phyloP scores from a whole-genome alignment of 2,329 filamentous ascomycete species.

The Alternaria sp. region DNA sequence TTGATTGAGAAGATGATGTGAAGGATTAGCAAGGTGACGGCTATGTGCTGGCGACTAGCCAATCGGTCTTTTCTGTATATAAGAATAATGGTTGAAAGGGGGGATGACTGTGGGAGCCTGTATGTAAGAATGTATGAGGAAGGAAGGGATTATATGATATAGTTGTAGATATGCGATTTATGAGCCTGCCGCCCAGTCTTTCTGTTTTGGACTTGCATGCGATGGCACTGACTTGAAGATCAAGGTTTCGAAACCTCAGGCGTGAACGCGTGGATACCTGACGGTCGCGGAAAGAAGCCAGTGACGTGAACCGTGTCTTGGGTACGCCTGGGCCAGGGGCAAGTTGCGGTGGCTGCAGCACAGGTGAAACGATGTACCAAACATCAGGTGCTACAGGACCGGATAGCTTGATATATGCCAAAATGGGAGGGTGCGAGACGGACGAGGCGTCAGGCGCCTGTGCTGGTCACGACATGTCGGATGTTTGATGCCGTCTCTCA shows the following conservation, averaged over 20 bases:
- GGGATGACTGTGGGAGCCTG: not conserved
- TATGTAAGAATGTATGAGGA: not conserved
- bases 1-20: not conserved
- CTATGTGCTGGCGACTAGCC: constrained; percentile 12
- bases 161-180: not conserved
- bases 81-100: constrained; percentile 2
- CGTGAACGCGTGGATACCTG: constrained; percentile 13
- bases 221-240: not conserved
- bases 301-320: constrained; percentile 5
- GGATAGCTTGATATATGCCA: constrained; percentile 4
- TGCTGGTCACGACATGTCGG: not conserved
- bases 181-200: not conserved
- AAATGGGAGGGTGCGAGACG: not conserved
- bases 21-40: not conserved
- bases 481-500: not conserved
- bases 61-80: constrained; percentile 3
- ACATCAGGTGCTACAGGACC: constrained; percentile 6
- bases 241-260: constrained; percentile 29
- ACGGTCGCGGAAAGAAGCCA: not conserved
- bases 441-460: not conserved
- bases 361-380: constrained; percentile 13
- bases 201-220: not conserved
- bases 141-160: not conserved
- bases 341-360: not conserved
- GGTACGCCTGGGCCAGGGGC: constrained; percentile 13